A percentile compares a stretch with the other conserved stretches of the same genome.
phyloP scores from a whole-genome alignment of 768 basidiomycete genomes.

The Suillus lakei region DNA sequence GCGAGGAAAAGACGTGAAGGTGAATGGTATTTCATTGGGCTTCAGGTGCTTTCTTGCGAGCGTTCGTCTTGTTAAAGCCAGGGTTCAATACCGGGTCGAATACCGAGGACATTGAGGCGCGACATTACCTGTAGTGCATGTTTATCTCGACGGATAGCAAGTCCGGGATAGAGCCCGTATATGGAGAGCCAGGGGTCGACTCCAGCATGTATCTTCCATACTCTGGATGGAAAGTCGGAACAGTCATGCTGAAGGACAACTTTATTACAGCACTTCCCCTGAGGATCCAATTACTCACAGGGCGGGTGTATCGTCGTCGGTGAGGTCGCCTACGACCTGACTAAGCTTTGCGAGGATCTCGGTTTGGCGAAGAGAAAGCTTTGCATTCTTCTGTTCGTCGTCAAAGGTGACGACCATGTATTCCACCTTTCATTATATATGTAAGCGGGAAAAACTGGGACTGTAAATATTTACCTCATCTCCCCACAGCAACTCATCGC shows the following conservation, averaged over 20 bases:
- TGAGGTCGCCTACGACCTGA: slow-evolving; percentile 68
- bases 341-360: slow-evolving; percentile 88
- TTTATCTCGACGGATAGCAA: slow-evolving; percentile 90
- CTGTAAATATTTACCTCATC: slow-evolving; percentile 75
- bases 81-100: slow-evolving; percentile 10
- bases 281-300: slow-evolving; percentile 48
- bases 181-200: slow-evolving; percentile 95
- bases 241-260: slow-evolving; percentile 53
- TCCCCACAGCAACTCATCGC: slow-evolving; percentile 95
- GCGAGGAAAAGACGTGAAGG: slow-evolving; percentile 94
- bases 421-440: slow-evolving; percentile 66
- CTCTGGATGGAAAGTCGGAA: slow-evolving; percentile 96
- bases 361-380: slow-evolving; percentile 91
- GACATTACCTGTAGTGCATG: slow-evolving; percentile 85
- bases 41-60: slow-evolving; percentile 85
- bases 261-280: neutral
- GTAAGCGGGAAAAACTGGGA: neutral
- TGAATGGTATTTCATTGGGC: slow-evolving; percentile 86
- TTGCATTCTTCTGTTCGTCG: slow-evolving; percentile 76
- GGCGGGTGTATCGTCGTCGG: slow-evolving; percentile 52
- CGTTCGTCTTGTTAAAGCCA: slow-evolving; percentile 58
- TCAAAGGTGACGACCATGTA: slow-evolving; percentile 95
- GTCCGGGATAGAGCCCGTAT: slow-evolving; percentile 85
- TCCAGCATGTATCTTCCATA: slow-evolving; percentile 99
- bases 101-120: neutral